Base-by-base conservation (phyloP, 1,284 basidiomycete genomes). In the Cystobasidium slooffiae region DNA sequence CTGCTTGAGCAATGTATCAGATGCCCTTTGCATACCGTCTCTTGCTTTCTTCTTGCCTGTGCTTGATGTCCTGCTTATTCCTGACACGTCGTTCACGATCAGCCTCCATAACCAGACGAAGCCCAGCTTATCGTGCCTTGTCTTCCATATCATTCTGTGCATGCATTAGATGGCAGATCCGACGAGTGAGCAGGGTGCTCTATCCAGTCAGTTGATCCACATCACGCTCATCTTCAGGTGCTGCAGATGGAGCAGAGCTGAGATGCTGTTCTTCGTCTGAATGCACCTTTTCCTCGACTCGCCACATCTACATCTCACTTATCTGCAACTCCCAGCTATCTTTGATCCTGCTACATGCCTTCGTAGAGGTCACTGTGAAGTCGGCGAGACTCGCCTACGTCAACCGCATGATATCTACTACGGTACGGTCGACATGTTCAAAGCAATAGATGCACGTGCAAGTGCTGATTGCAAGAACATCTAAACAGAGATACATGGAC, bases 401-500 rank as follows among this genome's bases (percentile, higher is more conserved):
- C 22, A 47, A n/a, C 41, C 52, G 4, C 75, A 78, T 46, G 76
- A 75, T 43, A 58, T 79, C 1, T 79, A 79, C 66, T 79, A 78
- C 44, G 78, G 78, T 78, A 65, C 37, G 39, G 4, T 67, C 22
- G 12, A 56, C 12, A 6, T 37, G 6, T 41, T 3, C 10, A 9
- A 10, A 41, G n/a, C 56, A 18, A 10, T 1, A 16, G 14, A 8
- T 67, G 31, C 6, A 8, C 39, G 9, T 2, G 41, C 18, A 14
- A 6, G 0, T 5, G 10, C 20, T 1, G 3, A 62, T n/a, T 7
- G 5, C 43, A 61, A 24, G 64, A 49, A 9, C 49, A 7, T 0
- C 43, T 5, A 52, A 8, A 22, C 62, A 79, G 78, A 79, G 52
- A 67, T 79, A 0, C 79, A 79, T 39, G 78, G 78, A 9, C 43